Evolutionary conservation across 2,329 filamentous ascomycete genomes (phyloP), one percentile per base, ranked within the genome.

Genomic region (Alternaria sp.): DNA sequence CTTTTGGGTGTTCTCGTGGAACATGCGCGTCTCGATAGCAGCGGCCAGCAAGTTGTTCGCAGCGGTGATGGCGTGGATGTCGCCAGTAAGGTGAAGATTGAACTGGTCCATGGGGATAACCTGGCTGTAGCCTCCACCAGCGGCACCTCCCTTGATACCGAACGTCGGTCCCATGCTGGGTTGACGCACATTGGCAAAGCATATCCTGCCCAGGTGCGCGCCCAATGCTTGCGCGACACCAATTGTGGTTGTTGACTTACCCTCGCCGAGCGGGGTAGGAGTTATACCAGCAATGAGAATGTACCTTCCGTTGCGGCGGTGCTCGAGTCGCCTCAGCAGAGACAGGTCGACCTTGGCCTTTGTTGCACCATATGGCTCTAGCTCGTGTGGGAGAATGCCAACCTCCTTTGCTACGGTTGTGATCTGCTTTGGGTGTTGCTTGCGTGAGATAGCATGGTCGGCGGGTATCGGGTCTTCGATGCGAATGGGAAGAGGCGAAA

Each of bases 91-190:
- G 79, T 99, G 95, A 75, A 99, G 84, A 81, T 99, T 99, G 85
- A 99, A 99, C 80, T 99, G 95, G 73, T 99, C 95, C 95, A 99
- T 99, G 60, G 95, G 95, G 72, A 99, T 98, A 75, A 99, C 95
- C 80, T 99, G 95, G 79, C 93, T 97, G 87, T 98, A 99, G 39
- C 95, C 95, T 79, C 95, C 95, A 73, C 95, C 95, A 57, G 95
- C 95, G 61, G 95, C 95, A 73, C 95, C 95, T 64, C 95, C 95
- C 85, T 99, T 99, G 86, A 99, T 98, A 74, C 95, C 95, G 78
- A 99, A 99, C 0, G 95, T 99, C 57, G 95, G 95, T 5, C 95
- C 95, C 82, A 98, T 95, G 72, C 93, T 97, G 51, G 95, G 95
- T 78, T 99, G 95, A 62, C 95, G 89, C 51, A 99, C 95, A 77